Percentiles rank a stretch among this genome's conserved stretches.
Evolutionary conservation across 2,329 filamentous ascomycete species (phyloP).

Genomic region (Pyrenochaeta sp.): DNA sequence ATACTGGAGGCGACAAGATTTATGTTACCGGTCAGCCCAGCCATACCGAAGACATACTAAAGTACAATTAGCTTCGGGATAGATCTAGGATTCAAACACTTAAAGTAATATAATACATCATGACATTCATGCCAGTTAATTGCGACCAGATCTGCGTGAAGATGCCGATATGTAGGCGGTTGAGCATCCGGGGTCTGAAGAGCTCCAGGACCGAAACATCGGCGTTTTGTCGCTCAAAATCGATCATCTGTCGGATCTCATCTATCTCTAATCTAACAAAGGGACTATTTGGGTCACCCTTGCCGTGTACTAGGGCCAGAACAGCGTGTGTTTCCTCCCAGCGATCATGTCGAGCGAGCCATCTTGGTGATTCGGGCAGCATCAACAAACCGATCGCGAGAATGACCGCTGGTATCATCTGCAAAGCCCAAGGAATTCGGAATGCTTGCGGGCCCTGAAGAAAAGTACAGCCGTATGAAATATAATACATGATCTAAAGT

Average conservation of each 20-base stretch:
- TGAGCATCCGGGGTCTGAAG: slow-evolving; percentile 76
- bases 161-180: slow-evolving; percentile 74
- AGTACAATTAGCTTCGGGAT: too few relatives aligned
- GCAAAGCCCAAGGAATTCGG: slow-evolving; percentile 50
- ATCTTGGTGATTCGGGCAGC: slow-evolving; percentile 55
- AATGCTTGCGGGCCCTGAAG: slow-evolving; percentile 43
- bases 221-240: slow-evolving; percentile 75
- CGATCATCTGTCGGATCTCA: slow-evolving; percentile 77
- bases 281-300: slow-evolving; percentile 69
- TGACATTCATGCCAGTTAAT: slow-evolving; percentile 79
- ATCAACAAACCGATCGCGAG: slow-evolving; percentile 61
- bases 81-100: too few relatives aligned
- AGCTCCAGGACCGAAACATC: slow-evolving; percentile 77
- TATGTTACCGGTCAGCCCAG: slow-evolving; percentile 67
- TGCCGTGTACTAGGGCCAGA: slow-evolving; percentile 54
- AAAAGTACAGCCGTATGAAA: slow-evolving; percentile 48
- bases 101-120: slow-evolving; percentile 60
- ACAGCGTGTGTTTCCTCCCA: slow-evolving; percentile 56
- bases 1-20: slow-evolving; percentile 73
- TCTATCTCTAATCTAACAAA: slow-evolving; percentile 74
- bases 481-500: slow-evolving; percentile 42
- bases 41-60: slow-evolving; percentile 74
- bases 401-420: slow-evolving; percentile 48
- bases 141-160: slow-evolving; percentile 81
- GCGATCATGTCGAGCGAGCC: slow-evolving; percentile 56